phyloP scores from a whole-genome alignment of 2,329 filamentous ascomycete genomes.

The Fusarium cicatricum region DNA sequence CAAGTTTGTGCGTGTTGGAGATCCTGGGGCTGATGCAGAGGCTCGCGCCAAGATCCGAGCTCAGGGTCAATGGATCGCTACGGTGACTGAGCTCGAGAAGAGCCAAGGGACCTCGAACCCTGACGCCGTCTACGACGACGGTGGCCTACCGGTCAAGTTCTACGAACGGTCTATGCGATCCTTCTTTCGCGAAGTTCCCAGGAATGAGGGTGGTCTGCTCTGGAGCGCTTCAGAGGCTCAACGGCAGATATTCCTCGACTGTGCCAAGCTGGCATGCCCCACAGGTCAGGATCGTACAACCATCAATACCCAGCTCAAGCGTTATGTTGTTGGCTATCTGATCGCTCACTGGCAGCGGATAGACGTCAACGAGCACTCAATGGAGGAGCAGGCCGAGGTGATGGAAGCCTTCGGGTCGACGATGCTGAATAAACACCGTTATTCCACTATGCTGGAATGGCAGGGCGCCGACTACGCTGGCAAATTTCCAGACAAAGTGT shows the following conservation, averaged over 20 bases:
- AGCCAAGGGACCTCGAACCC: constrained; percentile 11
- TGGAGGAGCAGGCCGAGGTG: constrained; percentile 28
- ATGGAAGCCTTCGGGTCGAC: constrained; percentile 33
- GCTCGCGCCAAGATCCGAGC: constrained; percentile 16
- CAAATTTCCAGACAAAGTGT: constrained; percentile 8
- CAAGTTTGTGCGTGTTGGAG: constrained; percentile 41
- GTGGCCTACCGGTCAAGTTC: constrained; percentile 39
- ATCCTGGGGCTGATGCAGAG: constrained; percentile 38
- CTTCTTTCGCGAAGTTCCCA: constrained; percentile 35
- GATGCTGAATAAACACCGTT: constrained; percentile 29
- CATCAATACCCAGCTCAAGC: background rate
- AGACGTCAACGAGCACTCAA: constrained; percentile 25
- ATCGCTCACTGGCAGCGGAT: constrained; percentile 33
- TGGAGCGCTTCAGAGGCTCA: constrained; percentile 39
- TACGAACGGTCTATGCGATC: constrained; percentile 42
- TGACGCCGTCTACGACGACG: constrained; percentile 38
- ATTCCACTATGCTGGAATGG: constrained; percentile 26
- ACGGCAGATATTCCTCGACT: constrained; percentile 38
- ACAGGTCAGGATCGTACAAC: background rate
- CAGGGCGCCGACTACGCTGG: constrained; percentile 7
- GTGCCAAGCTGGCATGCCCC: constrained; percentile 22
- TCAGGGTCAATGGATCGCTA: constrained; percentile 14
- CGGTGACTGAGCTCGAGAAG: constrained; percentile 34
- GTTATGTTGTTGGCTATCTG: constrained; percentile 25
- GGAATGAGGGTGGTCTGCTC: constrained; percentile 8